Conservation (phyloP, 2,329 filamentous ascomycete species). For the Aspergillus carbonarius region DNA sequence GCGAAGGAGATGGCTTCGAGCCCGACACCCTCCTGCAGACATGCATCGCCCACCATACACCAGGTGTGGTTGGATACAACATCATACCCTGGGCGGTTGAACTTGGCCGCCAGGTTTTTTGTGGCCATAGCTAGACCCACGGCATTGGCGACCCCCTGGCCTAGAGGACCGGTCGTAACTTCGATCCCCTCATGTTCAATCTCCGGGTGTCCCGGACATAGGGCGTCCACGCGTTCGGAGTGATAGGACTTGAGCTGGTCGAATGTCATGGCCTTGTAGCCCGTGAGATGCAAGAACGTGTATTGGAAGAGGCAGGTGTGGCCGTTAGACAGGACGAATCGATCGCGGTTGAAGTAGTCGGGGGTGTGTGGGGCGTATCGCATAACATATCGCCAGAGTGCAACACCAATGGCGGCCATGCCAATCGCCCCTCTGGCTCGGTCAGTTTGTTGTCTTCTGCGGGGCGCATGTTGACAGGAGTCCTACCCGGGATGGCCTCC, state of each 20-base stretch:
- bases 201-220: conserved; percentile 49
- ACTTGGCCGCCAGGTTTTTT: conserved; percentile 56
- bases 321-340: conserved; percentile 48
- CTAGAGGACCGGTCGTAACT: conserved; percentile 60
- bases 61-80: conserved; percentile 55
- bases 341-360: conserved; percentile 45
- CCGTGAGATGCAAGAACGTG: conserved; percentile 32
- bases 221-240: conserved; percentile 27
- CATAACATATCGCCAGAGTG: conserved; percentile 47
- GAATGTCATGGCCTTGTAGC: conserved; percentile 33
- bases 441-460: background rate
- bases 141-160: conserved; percentile 61
- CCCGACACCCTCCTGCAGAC: conserved; percentile 59
- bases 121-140: conserved; percentile 60
- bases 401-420: conserved; percentile 47
- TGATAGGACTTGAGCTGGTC: conserved; percentile 38
- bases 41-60: conserved; percentile 61
- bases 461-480: background rate
- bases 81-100: conserved; percentile 52
- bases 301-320: conserved; percentile 37
- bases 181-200: conserved; percentile 59
- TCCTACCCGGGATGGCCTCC: conserved; percentile 65
- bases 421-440: conserved; percentile 45
- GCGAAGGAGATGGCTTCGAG: conserved; percentile 58
- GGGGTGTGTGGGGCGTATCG: conserved; percentile 40